These are phyloP conservation scores for Knoxia roxburghii DNA, from an alignment of 257 asterid species.

Conservation along the genomic window DNA sequence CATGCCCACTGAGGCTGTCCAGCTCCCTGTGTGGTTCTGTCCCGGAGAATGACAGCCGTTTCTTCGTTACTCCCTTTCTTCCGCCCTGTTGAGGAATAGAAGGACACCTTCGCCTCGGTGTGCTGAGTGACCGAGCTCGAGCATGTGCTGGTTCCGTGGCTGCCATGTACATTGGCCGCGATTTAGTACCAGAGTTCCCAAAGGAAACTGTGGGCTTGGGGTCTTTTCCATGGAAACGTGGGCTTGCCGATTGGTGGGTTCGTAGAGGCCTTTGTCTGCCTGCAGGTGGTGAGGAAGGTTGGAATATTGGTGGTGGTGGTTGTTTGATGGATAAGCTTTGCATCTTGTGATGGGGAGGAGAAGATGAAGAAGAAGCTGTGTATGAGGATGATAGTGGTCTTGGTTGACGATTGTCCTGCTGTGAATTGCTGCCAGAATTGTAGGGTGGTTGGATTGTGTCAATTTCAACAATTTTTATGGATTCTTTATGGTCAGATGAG, in stretches of 20 bases:
- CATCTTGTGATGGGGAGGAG: constrained; percentile 24
- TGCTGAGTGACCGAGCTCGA: constrained; percentile 53
- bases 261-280: constrained; percentile 28
- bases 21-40: constrained; percentile 11
- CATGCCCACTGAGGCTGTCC: not conserved
- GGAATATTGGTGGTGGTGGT: constrained; percentile 13
- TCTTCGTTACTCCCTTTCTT: constrained; percentile 34
- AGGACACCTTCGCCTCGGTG: constrained; percentile 48
- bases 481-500: constrained; percentile 34
- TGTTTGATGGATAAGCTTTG: constrained; percentile 14
- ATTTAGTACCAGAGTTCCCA: constrained; percentile 24
- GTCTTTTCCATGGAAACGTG: constrained; percentile 22
- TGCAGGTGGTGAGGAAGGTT: constrained; percentile 21
- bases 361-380: constrained; percentile 7
- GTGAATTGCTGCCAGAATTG: constrained; percentile 15
- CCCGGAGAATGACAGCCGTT: constrained; percentile 48
- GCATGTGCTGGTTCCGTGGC: constrained; percentile 77
- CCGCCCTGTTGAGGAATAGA: constrained; percentile 48
- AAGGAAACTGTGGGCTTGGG: constrained; percentile 21
- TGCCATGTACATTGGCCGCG: constrained; percentile 64
- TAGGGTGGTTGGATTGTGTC: constrained; percentile 40
- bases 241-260: constrained; percentile 37
- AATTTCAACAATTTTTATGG: constrained; percentile 38
- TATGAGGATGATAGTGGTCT: constrained; percentile 5
- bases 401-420: constrained; percentile 8